These are phyloP conservation scores for Yamadazyma sp. DNA, from an alignment of 1,139 yeast genomes.

Conservation along the genomic window DNA sequence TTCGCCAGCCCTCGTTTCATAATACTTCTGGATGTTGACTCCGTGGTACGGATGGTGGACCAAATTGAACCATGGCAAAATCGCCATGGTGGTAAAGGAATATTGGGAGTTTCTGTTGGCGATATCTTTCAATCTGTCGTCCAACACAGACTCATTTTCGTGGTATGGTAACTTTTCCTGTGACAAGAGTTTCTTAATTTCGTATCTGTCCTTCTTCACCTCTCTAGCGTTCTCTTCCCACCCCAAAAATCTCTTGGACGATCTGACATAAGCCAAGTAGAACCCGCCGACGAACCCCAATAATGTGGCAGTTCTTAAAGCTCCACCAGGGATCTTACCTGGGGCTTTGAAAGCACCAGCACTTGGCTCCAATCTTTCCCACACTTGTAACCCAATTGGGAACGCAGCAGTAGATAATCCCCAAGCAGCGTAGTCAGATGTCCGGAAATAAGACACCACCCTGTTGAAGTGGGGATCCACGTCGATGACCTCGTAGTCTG, in stretches of 20 bases:
- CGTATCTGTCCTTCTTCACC: conserved; percentile 71
- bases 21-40: conserved; percentile 66
- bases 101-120: conserved; percentile 81
- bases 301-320: conserved; percentile 58
- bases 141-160: conserved; percentile 57
- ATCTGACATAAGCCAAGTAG: conserved; percentile 61
- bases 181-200: conserved; percentile 66
- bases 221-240: conserved; percentile 73
- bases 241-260: conserved; percentile 77
- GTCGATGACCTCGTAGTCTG: conserved; percentile 62
- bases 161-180: conserved; percentile 68
- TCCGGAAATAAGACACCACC: conserved; percentile 72
- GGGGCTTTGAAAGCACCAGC: conserved; percentile 61
- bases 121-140: conserved; percentile 72
- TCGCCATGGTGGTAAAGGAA: conserved; percentile 59
- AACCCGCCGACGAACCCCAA: conserved; percentile 75
- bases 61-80: conserved; percentile 83
- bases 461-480: conserved; percentile 75
- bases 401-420: conserved; percentile 63
- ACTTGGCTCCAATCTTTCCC: conserved; percentile 65
- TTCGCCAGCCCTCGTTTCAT: conserved; percentile 61
- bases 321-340: conserved; percentile 52
- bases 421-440: conserved; percentile 65
- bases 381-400: conserved; percentile 59
- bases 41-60: conserved; percentile 86